Evolutionary conservation across 768 basidiomycete species (phyloP).

Genomic region (Trichaptum fuscoviolaceum): DNA sequence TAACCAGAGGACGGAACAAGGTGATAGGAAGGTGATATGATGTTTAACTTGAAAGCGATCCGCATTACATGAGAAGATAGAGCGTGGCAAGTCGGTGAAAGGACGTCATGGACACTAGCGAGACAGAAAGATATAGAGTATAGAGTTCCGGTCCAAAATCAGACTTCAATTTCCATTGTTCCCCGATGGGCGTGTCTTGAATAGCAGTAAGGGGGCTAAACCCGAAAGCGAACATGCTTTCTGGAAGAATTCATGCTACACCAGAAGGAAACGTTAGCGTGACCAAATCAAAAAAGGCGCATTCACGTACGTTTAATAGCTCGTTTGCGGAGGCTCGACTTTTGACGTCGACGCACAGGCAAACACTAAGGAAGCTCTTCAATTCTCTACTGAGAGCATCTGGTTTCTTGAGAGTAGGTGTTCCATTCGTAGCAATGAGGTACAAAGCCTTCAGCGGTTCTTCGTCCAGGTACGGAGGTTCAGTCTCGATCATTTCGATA

Average conservation of each 20-base stretch:
- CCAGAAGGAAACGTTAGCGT: conserved; percentile 11
- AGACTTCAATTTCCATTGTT: not conserved
- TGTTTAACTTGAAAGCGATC: not conserved
- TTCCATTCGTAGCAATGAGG: conserved; percentile 96
- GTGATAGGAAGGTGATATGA: conserved; percentile 4
- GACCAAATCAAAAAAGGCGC: conserved; percentile 6
- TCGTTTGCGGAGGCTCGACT: conserved; percentile 89
- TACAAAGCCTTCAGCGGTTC: conserved; percentile 93
- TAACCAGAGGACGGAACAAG: conserved; percentile 4
- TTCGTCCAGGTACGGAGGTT: conserved; percentile 93
- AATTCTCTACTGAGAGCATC: conserved; percentile 88
- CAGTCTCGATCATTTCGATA: conserved; percentile 98
- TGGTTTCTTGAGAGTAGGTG: conserved; percentile 95
- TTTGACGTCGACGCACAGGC: conserved; percentile 93
- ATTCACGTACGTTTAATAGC: conserved; percentile 63
- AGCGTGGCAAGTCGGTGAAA: not conserved
- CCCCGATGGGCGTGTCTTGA: conserved; percentile 40
- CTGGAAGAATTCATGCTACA: conserved; percentile 89
- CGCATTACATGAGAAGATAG: not conserved
- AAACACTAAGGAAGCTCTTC: conserved; percentile 96
- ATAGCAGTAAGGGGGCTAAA: conserved; percentile 80
- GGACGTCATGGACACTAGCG: conserved; percentile 11
- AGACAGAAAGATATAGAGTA: conserved; percentile 7
- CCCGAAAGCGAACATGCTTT: conserved; percentile 81
- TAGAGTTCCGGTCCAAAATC: not conserved